Conservation (phyloP, 768 basidiomycete species). For the Naganishia friedmannii region DNA sequence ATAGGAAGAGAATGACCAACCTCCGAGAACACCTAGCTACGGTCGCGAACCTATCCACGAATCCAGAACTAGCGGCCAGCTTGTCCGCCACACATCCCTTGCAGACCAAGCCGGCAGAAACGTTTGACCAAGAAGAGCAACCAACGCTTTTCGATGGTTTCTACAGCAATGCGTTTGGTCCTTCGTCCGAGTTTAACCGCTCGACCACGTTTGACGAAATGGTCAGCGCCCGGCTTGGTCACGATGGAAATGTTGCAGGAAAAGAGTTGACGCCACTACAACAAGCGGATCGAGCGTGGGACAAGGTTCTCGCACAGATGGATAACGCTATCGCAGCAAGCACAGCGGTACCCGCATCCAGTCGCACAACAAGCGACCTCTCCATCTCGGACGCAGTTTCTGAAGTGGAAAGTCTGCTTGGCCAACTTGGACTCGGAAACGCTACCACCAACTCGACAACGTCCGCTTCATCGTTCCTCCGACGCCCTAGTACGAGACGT, state of each 20-base stretch:
- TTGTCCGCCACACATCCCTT: neutral
- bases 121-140: constrained; percentile 5
- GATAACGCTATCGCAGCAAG: neutral
- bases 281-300: constrained; percentile 13
- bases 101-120: neutral
- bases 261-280: neutral
- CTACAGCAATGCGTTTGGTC: constrained; percentile 16
- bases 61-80: neutral
- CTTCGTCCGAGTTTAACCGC: neutral
- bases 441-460: neutral
- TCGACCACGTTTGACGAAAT: constrained; percentile 19
- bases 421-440: constrained; percentile 1
- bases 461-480: constrained; percentile 14
- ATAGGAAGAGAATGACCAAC: constrained; percentile 16
- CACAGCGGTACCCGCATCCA: neutral
- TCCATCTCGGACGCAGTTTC: constrained; percentile 2
- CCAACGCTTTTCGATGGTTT: neutral
- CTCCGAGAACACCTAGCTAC: constrained; percentile 17
- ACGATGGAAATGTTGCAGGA: neutral
- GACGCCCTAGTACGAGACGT: constrained; percentile 6
- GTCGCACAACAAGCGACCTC: neutral
- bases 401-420: constrained; percentile 11
- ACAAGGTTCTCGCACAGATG: constrained; percentile 16
- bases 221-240: constrained; percentile 4
- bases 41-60: constrained; percentile 2